A percentile compares a stretch with the other conserved stretches of the same genome.
Evolutionary conservation across 2,329 filamentous ascomycete species (phyloP).

Genomic region (Blumeria graminis): DNA sequence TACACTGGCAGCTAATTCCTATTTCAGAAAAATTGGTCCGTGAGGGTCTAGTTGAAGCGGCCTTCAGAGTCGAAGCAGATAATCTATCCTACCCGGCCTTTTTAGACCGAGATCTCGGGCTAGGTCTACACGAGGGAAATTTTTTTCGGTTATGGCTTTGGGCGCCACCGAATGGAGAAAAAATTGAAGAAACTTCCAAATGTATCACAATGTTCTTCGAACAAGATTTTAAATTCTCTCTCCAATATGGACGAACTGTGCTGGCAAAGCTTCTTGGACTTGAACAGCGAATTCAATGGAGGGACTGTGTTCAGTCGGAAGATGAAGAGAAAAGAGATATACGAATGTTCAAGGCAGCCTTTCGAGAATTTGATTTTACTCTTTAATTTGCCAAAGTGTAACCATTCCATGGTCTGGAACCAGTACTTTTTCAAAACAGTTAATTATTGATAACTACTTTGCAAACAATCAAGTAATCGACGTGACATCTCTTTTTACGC

Average conservation of each 20-base stretch:
- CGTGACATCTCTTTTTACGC: too few relatives aligned
- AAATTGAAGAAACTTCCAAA: constrained; percentile 24
- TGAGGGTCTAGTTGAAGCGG: constrained; percentile 60
- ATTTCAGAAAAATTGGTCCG: constrained; percentile 41
- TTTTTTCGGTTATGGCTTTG: constrained; percentile 72
- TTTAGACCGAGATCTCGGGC: constrained; percentile 22
- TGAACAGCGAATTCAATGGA: constrained; percentile 62
- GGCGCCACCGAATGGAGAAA: constrained; percentile 25
- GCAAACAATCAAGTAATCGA: too few relatives aligned
- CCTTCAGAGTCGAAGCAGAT: constrained; percentile 70
- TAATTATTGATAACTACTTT: too few relatives aligned
- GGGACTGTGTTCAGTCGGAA: constrained; percentile 53
- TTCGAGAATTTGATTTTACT: constrained; percentile 63
- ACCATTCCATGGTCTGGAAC: too few relatives aligned
- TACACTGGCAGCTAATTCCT: constrained; percentile 85
- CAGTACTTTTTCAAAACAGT: too few relatives aligned
- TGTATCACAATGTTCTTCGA: constrained; percentile 53
- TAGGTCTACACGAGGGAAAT: constrained; percentile 31
- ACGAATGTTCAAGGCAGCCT: constrained; percentile 54
- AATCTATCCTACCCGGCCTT: constrained; percentile 36
- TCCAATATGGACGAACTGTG: constrained; percentile 75
- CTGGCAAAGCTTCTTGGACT: constrained; percentile 68
- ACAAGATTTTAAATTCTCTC: constrained; percentile 52
- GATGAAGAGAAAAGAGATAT: constrained; percentile 62
- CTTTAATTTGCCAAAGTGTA: constrained; percentile 2